Conservation (phyloP, 2,329 filamentous ascomycete species). For the Epichloe brachyelytri region DNA sequence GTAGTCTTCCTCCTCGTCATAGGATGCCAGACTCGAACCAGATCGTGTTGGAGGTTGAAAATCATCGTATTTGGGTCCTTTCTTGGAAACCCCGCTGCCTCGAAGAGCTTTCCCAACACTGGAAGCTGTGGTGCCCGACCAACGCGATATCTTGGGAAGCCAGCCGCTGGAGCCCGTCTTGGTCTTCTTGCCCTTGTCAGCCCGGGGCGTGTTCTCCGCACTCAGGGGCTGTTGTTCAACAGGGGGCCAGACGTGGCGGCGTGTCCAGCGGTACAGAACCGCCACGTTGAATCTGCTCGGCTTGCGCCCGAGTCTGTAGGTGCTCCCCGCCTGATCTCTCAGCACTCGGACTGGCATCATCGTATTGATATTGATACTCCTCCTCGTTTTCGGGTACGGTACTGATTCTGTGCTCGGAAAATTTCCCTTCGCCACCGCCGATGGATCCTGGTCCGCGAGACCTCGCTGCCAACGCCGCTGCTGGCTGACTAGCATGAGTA, state of each 20-base stretch:
- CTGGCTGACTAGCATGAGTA: slow-evolving; percentile 61
- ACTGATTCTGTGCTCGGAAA: slow-evolving; percentile 72
- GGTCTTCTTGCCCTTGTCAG: slow-evolving; percentile 72
- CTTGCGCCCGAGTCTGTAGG: slow-evolving; percentile 48
- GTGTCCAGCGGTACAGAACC: slow-evolving; percentile 43
- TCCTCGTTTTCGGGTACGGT: slow-evolving; percentile 79
- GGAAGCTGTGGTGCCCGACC: slow-evolving; percentile 92
- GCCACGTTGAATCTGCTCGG: slow-evolving; percentile 28
- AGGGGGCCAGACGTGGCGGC: slow-evolving; percentile 39
- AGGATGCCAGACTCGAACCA: slow-evolving; percentile 58
- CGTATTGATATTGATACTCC: slow-evolving; percentile 41
- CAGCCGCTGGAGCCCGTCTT: slow-evolving; percentile 71
- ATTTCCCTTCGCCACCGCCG: slow-evolving; percentile 38
- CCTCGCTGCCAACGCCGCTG: slow-evolving; percentile 52
- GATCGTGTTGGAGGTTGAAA: slow-evolving; percentile 55
- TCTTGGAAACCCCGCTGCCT: slow-evolving; percentile 45
- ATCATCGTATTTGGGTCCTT: slow-evolving; percentile 47
- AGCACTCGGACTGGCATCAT: slow-evolving; percentile 31
- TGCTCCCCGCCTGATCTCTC: slow-evolving; percentile 30
- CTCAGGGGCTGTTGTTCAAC: slow-evolving; percentile 37
- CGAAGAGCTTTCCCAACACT: slow-evolving; percentile 70
- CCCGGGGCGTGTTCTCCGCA: slow-evolving; percentile 64
- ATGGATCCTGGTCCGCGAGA: slow-evolving; percentile 29
- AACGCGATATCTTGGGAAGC: slow-evolving; percentile 89
- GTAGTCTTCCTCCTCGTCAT: slow-evolving; percentile 42